Percentiles rank a stretch among this genome's conserved stretches.
phyloP scores from a whole-genome alignment of 306 rosid species.

The peach (Prunus persica) region DNA sequence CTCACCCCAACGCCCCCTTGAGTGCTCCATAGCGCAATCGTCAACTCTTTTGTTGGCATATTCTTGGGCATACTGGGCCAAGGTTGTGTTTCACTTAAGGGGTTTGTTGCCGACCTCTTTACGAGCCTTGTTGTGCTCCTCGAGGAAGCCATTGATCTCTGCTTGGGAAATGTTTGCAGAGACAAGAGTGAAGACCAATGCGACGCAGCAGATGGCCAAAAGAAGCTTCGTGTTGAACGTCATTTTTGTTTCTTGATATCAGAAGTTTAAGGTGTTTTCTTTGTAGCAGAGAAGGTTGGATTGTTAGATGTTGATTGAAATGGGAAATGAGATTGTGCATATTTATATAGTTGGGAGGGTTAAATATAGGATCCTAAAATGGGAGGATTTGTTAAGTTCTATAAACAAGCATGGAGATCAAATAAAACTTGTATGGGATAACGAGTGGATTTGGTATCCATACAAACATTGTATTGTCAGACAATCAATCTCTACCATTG shows the following conservation, averaged over 20 bases:
- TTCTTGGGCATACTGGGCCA: conserved; percentile 37
- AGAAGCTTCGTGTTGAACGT: background rate
- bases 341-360: background rate
- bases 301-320: too few species aligned
- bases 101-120: background rate
- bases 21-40: conserved; percentile 50
- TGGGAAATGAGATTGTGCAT: background rate
- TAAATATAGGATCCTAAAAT: background rate
- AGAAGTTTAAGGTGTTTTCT: too few species aligned
- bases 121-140: conserved; percentile 30
- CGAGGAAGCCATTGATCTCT: conserved; percentile 15
- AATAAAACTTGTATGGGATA: too few species aligned
- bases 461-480: background rate
- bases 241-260: background rate
- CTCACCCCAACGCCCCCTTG: conserved; percentile 49
- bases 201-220: background rate
- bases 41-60: conserved; percentile 33
- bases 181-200: background rate
- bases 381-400: background rate
- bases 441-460: too few species aligned
- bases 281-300: background rate
- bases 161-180: background rate
- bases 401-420: too few species aligned
- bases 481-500: background rate
- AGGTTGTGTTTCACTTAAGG: conserved; percentile 3